Conservation (phyloP, 192 early-diverging fungal species). For the Linnemannia elongata region DNA sequence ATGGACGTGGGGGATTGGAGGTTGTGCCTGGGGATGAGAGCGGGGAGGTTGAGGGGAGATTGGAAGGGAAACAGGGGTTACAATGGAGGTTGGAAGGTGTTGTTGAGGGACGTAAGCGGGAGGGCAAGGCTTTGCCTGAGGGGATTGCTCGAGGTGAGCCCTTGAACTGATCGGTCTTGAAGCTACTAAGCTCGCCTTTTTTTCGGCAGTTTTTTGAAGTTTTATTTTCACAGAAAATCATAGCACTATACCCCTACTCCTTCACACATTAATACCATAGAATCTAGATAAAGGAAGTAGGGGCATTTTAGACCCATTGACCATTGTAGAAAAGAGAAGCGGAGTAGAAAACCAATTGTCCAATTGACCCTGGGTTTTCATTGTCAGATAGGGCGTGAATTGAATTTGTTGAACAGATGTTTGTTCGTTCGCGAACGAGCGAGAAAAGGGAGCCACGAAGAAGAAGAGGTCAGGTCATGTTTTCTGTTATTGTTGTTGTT, state of each 20-base stretch:
- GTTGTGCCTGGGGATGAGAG: neutral
- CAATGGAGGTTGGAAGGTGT: slow-evolving; percentile 23
- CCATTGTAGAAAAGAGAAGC: neutral
- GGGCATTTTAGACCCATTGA: neutral
- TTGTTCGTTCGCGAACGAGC: neutral
- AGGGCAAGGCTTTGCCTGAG: slow-evolving; percentile 26
- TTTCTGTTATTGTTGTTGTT: neutral
- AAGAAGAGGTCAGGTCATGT: neutral
- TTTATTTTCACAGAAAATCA: neutral
- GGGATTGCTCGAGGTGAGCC: slow-evolving; percentile 13
- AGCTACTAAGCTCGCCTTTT: neutral
- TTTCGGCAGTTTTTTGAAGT: neutral
- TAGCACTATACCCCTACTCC: neutral
- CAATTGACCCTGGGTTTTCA: neutral
- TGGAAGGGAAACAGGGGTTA: neutral
- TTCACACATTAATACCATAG: neutral
- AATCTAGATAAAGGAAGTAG: neutral
- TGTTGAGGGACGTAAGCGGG: slow-evolving; percentile 15
- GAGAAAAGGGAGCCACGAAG: neutral
- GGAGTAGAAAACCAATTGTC: neutral
- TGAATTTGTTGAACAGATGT: neutral
- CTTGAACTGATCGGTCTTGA: neutral
- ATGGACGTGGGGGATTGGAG: slow-evolving; percentile 6
- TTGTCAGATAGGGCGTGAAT: neutral
- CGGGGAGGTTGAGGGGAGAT: neutral